Evolutionary conservation across 805 yeast species (phyloP).

Genomic region (Alloascoidea hylecoeti): DNA sequence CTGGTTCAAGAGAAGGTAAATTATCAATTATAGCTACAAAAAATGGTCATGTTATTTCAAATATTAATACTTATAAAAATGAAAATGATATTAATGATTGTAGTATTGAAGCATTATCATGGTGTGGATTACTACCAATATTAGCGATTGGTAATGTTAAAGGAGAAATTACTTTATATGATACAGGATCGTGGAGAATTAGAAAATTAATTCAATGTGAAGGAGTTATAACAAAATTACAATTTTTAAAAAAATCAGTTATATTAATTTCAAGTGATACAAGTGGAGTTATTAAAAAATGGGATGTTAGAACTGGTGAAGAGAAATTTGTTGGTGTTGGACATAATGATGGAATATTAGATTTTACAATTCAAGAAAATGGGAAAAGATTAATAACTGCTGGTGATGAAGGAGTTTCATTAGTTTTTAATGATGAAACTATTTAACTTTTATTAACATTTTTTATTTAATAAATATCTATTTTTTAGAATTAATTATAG

Average conservation of each 20-base stretch:
- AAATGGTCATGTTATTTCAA: slow-evolving; percentile 55
- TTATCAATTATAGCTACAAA: slow-evolving; percentile 66
- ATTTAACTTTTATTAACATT: background rate
- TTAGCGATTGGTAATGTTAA: slow-evolving; percentile 84
- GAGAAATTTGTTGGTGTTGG: slow-evolving; percentile 73
- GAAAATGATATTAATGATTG: slow-evolving; percentile 27
- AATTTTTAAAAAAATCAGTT: slow-evolving; percentile 45
- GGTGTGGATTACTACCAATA: slow-evolving; percentile 53
- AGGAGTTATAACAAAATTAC: slow-evolving; percentile 77
- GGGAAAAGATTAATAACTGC: slow-evolving; percentile 75
- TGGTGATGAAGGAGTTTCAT: slow-evolving; percentile 92
- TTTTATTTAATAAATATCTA: background rate
- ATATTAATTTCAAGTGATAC: slow-evolving; percentile 57
- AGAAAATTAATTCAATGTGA: slow-evolving; percentile 54
- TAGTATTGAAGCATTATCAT: slow-evolving; percentile 68
- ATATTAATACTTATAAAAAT: slow-evolving; percentile 36
- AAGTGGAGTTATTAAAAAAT: slow-evolving; percentile 76
- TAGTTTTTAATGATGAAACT: slow-evolving; percentile 34
- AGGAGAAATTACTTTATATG: slow-evolving; percentile 76
- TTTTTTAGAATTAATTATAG: background rate
- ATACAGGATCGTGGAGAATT: slow-evolving; percentile 74
- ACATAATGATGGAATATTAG: slow-evolving; percentile 88
- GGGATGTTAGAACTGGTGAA: slow-evolving; percentile 82
- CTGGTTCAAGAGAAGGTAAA: slow-evolving; percentile 83
- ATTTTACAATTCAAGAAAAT: slow-evolving; percentile 54